Evolutionary conservation across 352 stramenopile species (phyloP).

Genomic region (Phytophthora tubulina): DNA sequence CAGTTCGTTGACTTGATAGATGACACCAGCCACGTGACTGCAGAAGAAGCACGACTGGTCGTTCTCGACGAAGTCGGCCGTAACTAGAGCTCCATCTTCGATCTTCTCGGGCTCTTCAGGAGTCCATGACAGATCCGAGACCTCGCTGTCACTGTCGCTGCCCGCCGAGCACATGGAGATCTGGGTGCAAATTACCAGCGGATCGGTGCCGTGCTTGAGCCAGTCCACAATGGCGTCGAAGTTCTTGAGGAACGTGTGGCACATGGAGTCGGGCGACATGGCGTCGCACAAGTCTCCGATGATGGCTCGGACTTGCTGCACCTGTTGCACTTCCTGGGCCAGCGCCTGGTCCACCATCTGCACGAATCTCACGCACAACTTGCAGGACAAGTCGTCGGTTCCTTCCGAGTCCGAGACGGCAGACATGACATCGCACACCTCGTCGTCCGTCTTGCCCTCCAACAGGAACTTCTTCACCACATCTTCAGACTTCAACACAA

Average conservation of each 20-base stretch:
- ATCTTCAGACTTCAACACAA: constrained; percentile 55
- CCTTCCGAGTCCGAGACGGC: constrained; percentile 35
- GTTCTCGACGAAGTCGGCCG: constrained; percentile 8
- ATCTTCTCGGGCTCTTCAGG: constrained; percentile 16
- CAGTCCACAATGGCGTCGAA: constrained; percentile 84
- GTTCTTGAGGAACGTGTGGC: constrained; percentile 79
- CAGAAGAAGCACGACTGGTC: constrained; percentile 62
- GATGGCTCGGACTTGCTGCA: constrained; percentile 75
- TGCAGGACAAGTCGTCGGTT: constrained; percentile 61
- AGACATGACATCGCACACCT: constrained; percentile 61
- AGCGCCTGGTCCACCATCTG: constrained; percentile 76
- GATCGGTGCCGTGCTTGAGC: constrained; percentile 76
- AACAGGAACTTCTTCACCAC: constrained; percentile 52
- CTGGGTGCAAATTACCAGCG: constrained; percentile 62
- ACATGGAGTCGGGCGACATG: constrained; percentile 79
- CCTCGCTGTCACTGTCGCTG: constrained; percentile 19
- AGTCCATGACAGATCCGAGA: constrained; percentile 3
- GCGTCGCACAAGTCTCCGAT: constrained; percentile 82
- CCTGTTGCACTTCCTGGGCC: constrained; percentile 61
- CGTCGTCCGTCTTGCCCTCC: constrained; percentile 50
- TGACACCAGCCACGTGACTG: constrained; percentile 44
- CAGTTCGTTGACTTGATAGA: constrained; percentile 54
- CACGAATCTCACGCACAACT: constrained; percentile 82
- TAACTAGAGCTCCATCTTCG: constrained; percentile 21
- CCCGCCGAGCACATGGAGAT: constrained; percentile 69